phyloP scores from a whole-genome alignment of 768 basidiomycete species.

The Hortiboletus campestris region DNA sequence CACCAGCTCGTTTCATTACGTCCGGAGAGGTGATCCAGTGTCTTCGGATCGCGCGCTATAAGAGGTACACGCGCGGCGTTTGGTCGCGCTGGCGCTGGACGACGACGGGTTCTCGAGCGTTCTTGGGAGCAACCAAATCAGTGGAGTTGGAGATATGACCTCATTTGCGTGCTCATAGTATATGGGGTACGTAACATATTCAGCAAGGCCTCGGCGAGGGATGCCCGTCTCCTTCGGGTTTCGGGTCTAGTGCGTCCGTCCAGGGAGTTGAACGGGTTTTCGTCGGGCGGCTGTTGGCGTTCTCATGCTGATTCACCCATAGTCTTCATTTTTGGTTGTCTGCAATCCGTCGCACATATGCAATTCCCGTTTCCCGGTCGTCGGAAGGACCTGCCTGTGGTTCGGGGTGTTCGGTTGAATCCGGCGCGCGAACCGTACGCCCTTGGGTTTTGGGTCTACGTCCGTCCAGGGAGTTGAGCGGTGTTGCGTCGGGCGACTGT shows the following conservation, averaged over 20 bases:
- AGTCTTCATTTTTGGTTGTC: not conserved
- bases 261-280: slow-evolving; percentile 3
- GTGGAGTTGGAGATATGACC: slow-evolving; percentile 2
- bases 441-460: too few species aligned
- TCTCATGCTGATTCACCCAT: slow-evolving; percentile 7
- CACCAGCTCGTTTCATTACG: slow-evolving; percentile 15
- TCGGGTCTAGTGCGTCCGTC: not conserved
- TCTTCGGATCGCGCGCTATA: not conserved
- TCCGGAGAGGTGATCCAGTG: not conserved
- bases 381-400: too few species aligned
- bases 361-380: not conserved
- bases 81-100: not conserved
- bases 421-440: not conserved
- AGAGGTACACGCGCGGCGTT: slow-evolving; percentile 10
- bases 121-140: not conserved
- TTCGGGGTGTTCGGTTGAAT: not conserved
- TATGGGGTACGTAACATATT: slow-evolving; percentile 4
- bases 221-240: not conserved
- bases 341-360: not conserved
- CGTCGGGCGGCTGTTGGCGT: slow-evolving; percentile 1
- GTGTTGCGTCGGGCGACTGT: slow-evolving; percentile 2
- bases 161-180: not conserved
- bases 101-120: not conserved
- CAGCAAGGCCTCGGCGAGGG: not conserved
- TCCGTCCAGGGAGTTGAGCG: slow-evolving; percentile 1